Evolutionary conservation across 345 rosid species (phyloP).

Genomic region (Euphorbia lathyris): DNA sequence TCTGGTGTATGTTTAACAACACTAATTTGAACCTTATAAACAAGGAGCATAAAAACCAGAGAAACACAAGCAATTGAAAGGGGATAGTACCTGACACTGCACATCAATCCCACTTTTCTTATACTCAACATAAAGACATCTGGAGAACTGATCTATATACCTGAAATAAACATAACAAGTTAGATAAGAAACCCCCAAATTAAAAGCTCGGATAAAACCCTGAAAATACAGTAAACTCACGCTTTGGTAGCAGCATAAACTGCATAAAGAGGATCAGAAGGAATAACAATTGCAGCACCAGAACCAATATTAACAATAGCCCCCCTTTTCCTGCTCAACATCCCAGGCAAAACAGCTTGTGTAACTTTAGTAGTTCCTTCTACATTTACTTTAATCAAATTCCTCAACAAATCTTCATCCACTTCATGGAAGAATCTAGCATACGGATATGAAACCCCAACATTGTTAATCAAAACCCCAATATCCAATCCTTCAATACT

Average conservation of each 20-base stretch:
- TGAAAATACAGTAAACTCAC: conserved; percentile 37
- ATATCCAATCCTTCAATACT: conserved; percentile 66
- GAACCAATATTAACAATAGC: conserved; percentile 96
- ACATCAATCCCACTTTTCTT: conserved; percentile 72
- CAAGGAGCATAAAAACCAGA: too few relatives aligned
- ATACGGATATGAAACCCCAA: conserved; percentile 87
- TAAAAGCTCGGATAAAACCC: neutral
- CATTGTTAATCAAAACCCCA: conserved; percentile 83
- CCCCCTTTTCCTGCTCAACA: conserved; percentile 82
- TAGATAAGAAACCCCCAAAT: neutral
- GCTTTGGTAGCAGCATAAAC: conserved; percentile 91
- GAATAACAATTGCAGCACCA: conserved; percentile 82
- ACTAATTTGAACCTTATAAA: too few relatives aligned
- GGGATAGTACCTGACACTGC: conserved; percentile 55
- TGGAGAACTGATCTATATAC: conserved; percentile 89
- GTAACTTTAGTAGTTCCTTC: conserved; percentile 95
- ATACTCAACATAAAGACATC: conserved; percentile 88
- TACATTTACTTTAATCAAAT: conserved; percentile 70
- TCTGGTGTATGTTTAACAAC: too few relatives aligned
- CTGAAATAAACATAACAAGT: conserved; percentile 32
- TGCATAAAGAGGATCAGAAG: conserved; percentile 94
- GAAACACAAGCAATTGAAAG: neutral
- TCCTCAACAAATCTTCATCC: conserved; percentile 58
- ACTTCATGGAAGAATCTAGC: conserved; percentile 94
- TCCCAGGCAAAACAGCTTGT: conserved; percentile 69